Conservation (phyloP, 768 basidiomycete genomes). For the Termitomyces sp. region DNA sequence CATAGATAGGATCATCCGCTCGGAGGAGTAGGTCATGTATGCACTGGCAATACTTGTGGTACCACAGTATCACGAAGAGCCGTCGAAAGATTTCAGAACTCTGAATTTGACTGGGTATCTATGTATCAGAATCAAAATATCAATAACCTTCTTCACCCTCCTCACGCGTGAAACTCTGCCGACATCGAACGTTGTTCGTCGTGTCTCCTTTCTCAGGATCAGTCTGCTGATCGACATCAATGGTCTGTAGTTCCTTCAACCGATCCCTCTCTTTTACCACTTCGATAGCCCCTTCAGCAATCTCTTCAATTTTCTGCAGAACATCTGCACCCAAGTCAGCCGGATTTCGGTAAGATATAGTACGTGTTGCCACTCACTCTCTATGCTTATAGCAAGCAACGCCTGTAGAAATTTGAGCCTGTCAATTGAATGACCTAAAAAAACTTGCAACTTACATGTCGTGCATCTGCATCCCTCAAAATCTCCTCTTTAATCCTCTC, state of each 20-base stretch:
- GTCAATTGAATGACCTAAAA: not conserved
- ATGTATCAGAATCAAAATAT: too few species aligned
- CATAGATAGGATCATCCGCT: too few species aligned
- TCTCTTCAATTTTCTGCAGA: conserved; percentile 16
- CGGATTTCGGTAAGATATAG: not conserved
- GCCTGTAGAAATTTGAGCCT: conserved; percentile 20
- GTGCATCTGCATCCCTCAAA: conserved; percentile 30
- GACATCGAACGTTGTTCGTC: not conserved
- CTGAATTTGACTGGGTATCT: too few species aligned
- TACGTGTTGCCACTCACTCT: conserved; percentile 12
- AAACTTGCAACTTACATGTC: conserved; percentile 26
- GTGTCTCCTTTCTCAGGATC: not conserved
- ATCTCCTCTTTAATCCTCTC: conserved; percentile 32
- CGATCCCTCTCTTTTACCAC: conserved; percentile 16
- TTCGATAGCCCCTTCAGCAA: conserved; percentile 19
- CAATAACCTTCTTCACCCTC: not conserved
- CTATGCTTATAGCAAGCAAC: conserved; percentile 32
- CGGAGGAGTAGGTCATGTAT: too few species aligned
- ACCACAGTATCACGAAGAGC: too few species aligned
- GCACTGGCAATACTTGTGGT: too few species aligned
- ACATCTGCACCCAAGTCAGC: conserved; percentile 13
- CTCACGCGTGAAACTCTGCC: not conserved
- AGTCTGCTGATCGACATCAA: conserved; percentile 3
- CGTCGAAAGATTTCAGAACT: too few species aligned
- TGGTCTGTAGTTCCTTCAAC: conserved; percentile 8